These are phyloP conservation scores for Russula griseocarnosa DNA, from an alignment of 768 basidiomycete genomes.

Conservation along the genomic window DNA sequence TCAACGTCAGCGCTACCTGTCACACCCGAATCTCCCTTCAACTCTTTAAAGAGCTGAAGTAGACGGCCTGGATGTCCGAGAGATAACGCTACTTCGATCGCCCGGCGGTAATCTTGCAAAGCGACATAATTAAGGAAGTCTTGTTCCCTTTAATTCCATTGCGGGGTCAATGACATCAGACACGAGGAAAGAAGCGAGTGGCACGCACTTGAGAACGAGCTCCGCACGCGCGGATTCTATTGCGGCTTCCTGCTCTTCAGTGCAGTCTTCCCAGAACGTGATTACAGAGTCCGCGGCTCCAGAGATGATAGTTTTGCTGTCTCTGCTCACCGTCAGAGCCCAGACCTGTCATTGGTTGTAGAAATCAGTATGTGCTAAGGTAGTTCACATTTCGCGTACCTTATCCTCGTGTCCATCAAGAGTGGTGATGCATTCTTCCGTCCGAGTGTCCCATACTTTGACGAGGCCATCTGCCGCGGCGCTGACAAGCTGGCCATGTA, in stretches of 20 bases:
- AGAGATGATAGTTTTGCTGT: constrained; percentile 83
- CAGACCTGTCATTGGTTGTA: constrained; percentile 64
- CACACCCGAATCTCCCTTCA: constrained; percentile 42
- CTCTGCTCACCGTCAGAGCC: constrained; percentile 80
- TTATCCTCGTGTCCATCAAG: constrained; percentile 98
- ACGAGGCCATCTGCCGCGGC: constrained; percentile 92
- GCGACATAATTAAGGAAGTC: constrained; percentile 89
- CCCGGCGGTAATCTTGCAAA: constrained; percentile 83
- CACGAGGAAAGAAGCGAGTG: neutral
- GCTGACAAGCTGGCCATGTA: constrained; percentile 68
- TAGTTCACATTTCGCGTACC: constrained; percentile 43
- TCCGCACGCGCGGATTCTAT: constrained; percentile 69
- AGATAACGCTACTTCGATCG: constrained; percentile 85
- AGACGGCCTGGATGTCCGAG: constrained; percentile 93
- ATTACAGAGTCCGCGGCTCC: constrained; percentile 95
- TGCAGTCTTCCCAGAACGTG: constrained; percentile 96
- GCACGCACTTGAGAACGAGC: constrained; percentile 72
- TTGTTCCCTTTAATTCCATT: constrained; percentile 70
- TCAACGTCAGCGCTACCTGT: constrained; percentile 77
- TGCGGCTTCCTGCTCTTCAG: constrained; percentile 74
- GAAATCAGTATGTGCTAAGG: constrained; percentile 5
- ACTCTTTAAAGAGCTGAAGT: constrained; percentile 67
- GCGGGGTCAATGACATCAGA: neutral
- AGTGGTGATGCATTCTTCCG: constrained; percentile 83
- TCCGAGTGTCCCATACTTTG: constrained; percentile 89